A percentile compares a stretch with the other conserved stretches of the same genome.
These are phyloP conservation scores for Ceriops tagal DNA, from an alignment of 345 rosid genomes.

Conservation along the genomic window DNA sequence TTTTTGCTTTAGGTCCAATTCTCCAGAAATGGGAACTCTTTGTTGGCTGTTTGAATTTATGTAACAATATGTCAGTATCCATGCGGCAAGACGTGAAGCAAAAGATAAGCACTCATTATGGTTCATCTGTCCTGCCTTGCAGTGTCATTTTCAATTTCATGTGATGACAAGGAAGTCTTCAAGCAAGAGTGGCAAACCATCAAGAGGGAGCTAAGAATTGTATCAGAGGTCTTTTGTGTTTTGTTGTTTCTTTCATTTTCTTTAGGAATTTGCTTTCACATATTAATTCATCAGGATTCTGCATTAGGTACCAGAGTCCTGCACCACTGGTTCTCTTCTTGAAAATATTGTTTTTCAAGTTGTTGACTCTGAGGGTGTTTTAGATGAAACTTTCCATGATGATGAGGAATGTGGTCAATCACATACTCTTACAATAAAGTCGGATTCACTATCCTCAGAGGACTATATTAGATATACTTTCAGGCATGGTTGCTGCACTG, in stretches of 20 bases:
- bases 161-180: constrained; percentile 28
- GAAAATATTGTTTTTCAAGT: constrained; percentile 43
- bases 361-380: constrained; percentile 36
- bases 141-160: constrained; percentile 43
- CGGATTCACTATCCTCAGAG: constrained; percentile 17
- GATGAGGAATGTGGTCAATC: constrained; percentile 35
- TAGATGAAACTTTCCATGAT: constrained; percentile 46
- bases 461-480: constrained; percentile 37
- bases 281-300: background rate
- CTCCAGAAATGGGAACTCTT: no score
- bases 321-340: constrained; percentile 44
- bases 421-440: constrained; percentile 44
- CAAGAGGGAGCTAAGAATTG: constrained; percentile 43
- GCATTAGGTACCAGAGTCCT: constrained; percentile 41
- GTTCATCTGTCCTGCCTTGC: constrained; percentile 14
- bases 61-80: no score
- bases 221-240: constrained; percentile 35
- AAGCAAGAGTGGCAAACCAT: constrained; percentile 36
- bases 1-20: no score
- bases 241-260: background rate
- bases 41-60: no score
- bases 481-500: constrained; percentile 41
- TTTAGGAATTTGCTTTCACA: background rate
- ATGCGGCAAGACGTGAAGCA: no score
- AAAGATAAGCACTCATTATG: no score